phyloP scores from a whole-genome alignment of 2,329 filamentous ascomycete genomes.

The Pleurostoma richardsiae region DNA sequence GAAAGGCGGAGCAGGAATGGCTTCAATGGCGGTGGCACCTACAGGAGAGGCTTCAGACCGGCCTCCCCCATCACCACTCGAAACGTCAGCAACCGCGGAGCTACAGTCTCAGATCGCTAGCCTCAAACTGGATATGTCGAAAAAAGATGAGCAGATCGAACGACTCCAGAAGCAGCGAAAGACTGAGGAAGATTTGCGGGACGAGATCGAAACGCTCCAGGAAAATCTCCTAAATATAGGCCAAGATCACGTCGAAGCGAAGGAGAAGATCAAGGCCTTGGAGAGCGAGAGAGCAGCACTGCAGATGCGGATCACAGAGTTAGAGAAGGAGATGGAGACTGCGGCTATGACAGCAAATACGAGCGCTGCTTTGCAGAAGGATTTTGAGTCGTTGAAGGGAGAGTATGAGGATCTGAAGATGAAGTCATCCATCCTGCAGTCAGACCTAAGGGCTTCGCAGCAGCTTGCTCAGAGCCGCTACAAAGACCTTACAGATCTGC shows the following conservation, averaged over 20 bases:
- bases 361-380: slow-evolving; percentile 51
- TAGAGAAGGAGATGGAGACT: slow-evolving; percentile 64
- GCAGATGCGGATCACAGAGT: slow-evolving; percentile 55
- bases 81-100: slow-evolving; percentile 24
- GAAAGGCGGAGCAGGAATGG: slow-evolving; percentile 27
- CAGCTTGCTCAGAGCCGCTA: slow-evolving; percentile 82
- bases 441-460: slow-evolving; percentile 80
- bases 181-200: slow-evolving; percentile 72
- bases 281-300: slow-evolving; percentile 63
- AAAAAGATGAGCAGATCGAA: slow-evolving; percentile 70
- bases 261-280: slow-evolving; percentile 69
- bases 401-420: slow-evolving; percentile 65
- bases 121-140: slow-evolving; percentile 47
- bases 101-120: slow-evolving; percentile 44
- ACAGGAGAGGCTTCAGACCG: slow-evolving; percentile 29
- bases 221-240: slow-evolving; percentile 77
- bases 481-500: slow-evolving; percentile 78
- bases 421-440: slow-evolving; percentile 66
- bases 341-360: slow-evolving; percentile 29
- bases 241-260: slow-evolving; percentile 77
- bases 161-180: slow-evolving; percentile 64
- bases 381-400: slow-evolving; percentile 50
- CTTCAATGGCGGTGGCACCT: slow-evolving; percentile 29
- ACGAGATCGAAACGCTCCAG: slow-evolving; percentile 80
- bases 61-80: slow-evolving; percentile 19